A percentile compares a stretch with the other conserved stretches of the same genome.
Conservation (phyloP, 208 protist genomes). For the Wallacemonas collosoma region DNA sequence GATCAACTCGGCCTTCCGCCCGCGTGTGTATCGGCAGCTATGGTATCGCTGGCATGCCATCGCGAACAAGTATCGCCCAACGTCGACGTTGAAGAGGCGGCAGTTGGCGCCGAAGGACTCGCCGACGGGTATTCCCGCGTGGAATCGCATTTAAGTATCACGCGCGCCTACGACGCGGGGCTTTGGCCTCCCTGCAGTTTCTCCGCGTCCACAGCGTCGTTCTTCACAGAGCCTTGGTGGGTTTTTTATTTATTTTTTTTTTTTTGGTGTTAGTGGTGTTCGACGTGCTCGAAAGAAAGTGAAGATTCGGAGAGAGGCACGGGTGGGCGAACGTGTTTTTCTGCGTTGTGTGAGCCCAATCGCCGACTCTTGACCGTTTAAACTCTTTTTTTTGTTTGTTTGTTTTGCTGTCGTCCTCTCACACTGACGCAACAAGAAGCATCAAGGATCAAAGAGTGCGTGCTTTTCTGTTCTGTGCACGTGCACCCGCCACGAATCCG, state of each 20-base stretch:
- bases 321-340: background rate
- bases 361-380: too few relatives aligned
- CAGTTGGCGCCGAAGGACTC: slow-evolving; percentile 88
- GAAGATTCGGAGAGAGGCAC: too few relatives aligned
- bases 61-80: slow-evolving; percentile 88
- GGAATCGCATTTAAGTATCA: slow-evolving; percentile 67
- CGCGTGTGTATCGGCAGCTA: slow-evolving; percentile 85
- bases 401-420: too few relatives aligned
- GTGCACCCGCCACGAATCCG: too few relatives aligned
- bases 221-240: slow-evolving; percentile 17
- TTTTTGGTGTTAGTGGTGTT: background rate
- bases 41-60: slow-evolving; percentile 93
- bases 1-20: slow-evolving; percentile 84
- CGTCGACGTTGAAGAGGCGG: slow-evolving; percentile 69
- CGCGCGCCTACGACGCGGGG: background rate
- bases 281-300: too few relatives aligned
- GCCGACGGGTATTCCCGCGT: slow-evolving; percentile 89
- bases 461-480: too few relatives aligned
- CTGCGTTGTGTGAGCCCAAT: background rate
- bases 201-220: background rate
- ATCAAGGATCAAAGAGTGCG: too few relatives aligned
- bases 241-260: slow-evolving; percentile 22
- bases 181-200: too few relatives aligned
- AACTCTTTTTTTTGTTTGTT: too few relatives aligned
- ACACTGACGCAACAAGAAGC: too few relatives aligned